Evolutionary conservation across 495 filamentous ascomycete species (phyloP), one percentile per base, ranked within the genome.

Genomic region (Penicillium pulvis): DNA sequence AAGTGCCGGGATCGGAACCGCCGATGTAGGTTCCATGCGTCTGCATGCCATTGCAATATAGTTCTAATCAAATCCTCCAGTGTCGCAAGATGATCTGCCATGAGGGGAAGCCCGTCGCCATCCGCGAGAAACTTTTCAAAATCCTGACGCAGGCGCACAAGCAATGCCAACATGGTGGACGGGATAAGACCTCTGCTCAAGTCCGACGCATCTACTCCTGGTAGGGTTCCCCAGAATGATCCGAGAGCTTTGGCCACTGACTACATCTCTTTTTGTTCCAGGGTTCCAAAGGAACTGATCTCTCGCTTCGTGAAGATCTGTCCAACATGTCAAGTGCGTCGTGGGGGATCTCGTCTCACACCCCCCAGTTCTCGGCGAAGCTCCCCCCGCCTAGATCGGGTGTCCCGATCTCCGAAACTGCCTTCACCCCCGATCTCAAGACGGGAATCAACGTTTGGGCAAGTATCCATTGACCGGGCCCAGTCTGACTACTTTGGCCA

Each of bases 41-140:
- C 11, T 48, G 10, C 12, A 44, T 35, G 47, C 9, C 39, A 6
- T 52, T 12, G 17, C 39, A 1, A 10, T 54, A 28, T 11, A 9
- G 61, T 57, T 17, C 57, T 74, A 43, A 71, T n/a, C 6, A 47
- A 23, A 10, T 8, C 44, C 26, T 14, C 24, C 24, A 77, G 72
- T 71, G 68, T 56, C 73, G 62, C 47, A 74, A 78, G 53, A 76
- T 80, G 74, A 81, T 85, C 50, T 82, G 78, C 50, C 82, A 85
- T 56, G 81, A 84, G 61, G 80, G 78, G n/a, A 84, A 84, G 59
- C 82, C 82, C 8, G 82, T 84, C 28, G 82, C 82, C n/a, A 80
- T 84, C 53, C 79, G 81, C 24, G 82, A 85, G 66, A 79, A 83
- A 53, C 55, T 85, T 17, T 84, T 83, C 65, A 78, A 81, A 55